A percentile compares a stretch with the other conserved stretches of the same genome.
These are phyloP conservation scores for Talaromyces atroroseus DNA, from an alignment of 2,329 filamentous ascomycete species.

Conservation along the genomic window DNA sequence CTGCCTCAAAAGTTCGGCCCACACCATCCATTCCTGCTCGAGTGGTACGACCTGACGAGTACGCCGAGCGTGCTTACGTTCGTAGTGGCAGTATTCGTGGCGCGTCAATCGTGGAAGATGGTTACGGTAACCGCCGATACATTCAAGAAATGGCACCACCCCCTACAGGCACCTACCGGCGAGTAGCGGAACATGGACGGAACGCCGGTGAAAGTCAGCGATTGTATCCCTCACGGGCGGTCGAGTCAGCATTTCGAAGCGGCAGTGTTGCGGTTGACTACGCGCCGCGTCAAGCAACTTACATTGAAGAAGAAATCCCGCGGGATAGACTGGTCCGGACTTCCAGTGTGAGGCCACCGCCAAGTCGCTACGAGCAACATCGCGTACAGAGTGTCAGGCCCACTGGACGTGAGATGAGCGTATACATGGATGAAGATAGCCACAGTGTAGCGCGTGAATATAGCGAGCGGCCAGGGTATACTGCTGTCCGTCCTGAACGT, in stretches of 20 bases:
- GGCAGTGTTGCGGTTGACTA: conserved; percentile 41
- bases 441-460: conserved; percentile 45
- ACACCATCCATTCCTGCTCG: conserved; percentile 30
- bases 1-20: conserved; percentile 30
- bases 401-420: conserved; percentile 38
- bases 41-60: conserved; percentile 28
- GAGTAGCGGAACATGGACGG: conserved; percentile 33
- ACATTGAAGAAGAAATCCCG: conserved; percentile 61
- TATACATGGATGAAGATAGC: conserved; percentile 37
- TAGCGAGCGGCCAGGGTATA: conserved; percentile 37
- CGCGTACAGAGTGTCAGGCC: conserved; percentile 41
- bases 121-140: conserved; percentile 36
- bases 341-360: conserved; percentile 54
- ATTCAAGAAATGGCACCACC: conserved; percentile 43
- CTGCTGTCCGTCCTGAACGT: conserved; percentile 24
- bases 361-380: conserved; percentile 39
- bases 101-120: conserved; percentile 39
- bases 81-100: conserved; percentile 34
- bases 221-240: conserved; percentile 24
- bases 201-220: conserved; percentile 27
- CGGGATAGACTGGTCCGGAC: conserved; percentile 53
- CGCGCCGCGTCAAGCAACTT: conserved; percentile 27
- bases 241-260: conserved; percentile 30
- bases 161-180: conserved; percentile 36
- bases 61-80: conserved; percentile 27